These are phyloP conservation scores for Arthrobotrys iridis DNA, from an alignment of 2,329 filamentous ascomycete genomes.

Conservation along the genomic window DNA sequence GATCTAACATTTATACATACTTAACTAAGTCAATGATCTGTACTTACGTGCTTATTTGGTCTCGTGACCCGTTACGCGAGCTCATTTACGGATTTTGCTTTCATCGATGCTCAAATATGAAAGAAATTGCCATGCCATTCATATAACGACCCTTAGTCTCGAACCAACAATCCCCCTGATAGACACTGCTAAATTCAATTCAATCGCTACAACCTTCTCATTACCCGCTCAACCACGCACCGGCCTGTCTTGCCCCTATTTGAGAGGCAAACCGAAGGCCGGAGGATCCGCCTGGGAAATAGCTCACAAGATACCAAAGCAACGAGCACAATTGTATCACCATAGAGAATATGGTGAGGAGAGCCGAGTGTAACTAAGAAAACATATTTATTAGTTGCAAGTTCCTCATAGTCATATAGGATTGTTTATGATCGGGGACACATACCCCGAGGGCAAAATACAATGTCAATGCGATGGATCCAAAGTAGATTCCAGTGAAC, in stretches of 20 bases:
- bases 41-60: no score
- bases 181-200: background rate
- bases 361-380: slow-evolving; percentile 78
- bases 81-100: no score
- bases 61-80: no score
- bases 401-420: slow-evolving; percentile 48
- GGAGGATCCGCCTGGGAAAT: slow-evolving; percentile 95
- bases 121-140: background rate
- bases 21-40: no score
- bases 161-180: background rate
- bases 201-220: background rate
- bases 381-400: slow-evolving; percentile 55
- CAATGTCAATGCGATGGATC: slow-evolving; percentile 86
- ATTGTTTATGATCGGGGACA: slow-evolving; percentile 59
- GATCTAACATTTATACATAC: no score
- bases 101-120: slow-evolving; percentile 5
- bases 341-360: slow-evolving; percentile 85
- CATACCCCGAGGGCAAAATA: slow-evolving; percentile 93
- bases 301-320: slow-evolving; percentile 93
- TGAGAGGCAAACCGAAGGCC: slow-evolving; percentile 85
- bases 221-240: slow-evolving; percentile 86
- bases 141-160: slow-evolving; percentile 8
- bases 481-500: slow-evolving; percentile 94
- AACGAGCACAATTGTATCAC: slow-evolving; percentile 84
- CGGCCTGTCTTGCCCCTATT: slow-evolving; percentile 84